Evolutionary conservation across 345 rosid genomes (phyloP).

Genomic region (Firmiana major): DNA sequence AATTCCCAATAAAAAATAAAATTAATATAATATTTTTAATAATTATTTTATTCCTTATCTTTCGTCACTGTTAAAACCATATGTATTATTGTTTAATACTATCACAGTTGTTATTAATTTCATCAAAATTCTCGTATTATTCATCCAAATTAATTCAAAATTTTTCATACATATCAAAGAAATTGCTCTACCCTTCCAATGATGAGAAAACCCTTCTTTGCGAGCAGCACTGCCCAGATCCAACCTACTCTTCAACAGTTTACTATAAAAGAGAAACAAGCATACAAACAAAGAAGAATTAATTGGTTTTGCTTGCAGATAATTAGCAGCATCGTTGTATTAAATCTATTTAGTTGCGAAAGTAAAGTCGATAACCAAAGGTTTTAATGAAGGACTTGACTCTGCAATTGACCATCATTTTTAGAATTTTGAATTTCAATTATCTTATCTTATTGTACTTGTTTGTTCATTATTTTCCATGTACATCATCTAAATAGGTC

Average conservation of each 20-base stretch:
- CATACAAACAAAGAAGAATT: no score
- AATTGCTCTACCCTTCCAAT: not conserved
- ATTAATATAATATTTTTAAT: no score
- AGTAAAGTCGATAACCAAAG: not conserved
- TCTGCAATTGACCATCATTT: not conserved
- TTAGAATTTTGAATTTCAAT: not conserved
- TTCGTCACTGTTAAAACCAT: no score
- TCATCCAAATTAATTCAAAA: no score
- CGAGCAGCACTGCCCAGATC: not conserved
- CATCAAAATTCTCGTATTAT: no score
- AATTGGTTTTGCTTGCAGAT: not conserved
- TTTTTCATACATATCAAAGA: not conserved
- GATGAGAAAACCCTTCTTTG: not conserved
- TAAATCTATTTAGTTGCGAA: not conserved
- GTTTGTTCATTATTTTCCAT: not conserved
- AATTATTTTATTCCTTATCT: no score
- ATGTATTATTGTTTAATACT: no score
- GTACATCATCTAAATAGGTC: not conserved
- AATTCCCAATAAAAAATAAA: no score
- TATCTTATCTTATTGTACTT: not conserved
- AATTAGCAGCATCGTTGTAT: not conserved
- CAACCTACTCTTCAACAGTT: not conserved
- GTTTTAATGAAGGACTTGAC: not conserved
- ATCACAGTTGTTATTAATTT: no score
- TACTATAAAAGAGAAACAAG: not conserved